Percentiles rank a stretch among this genome's conserved stretches.
These are phyloP conservation scores for Cnidoscolus chayamansa DNA, from an alignment of 441 rosid genomes.

Conservation along the genomic window DNA sequence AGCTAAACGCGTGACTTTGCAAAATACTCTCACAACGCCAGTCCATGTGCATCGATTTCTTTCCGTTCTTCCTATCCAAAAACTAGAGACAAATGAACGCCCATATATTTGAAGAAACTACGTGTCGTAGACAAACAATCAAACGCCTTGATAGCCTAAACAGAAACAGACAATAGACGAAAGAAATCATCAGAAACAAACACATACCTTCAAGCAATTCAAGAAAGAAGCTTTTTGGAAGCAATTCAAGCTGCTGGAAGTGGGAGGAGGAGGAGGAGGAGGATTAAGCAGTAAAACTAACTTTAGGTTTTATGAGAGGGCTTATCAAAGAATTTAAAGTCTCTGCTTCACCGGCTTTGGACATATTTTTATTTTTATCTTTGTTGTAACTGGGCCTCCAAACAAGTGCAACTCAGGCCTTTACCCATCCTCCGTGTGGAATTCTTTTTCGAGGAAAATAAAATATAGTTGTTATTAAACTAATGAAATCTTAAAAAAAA, in stretches of 20 bases:
- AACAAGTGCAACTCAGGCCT: no score
- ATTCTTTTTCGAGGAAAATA: no score
- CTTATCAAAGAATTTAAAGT: no score
- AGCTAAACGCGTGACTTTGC: neutral
- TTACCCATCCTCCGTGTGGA: no score
- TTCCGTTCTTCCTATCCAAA: neutral
- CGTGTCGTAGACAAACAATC: neutral
- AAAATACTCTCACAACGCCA: neutral
- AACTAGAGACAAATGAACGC: neutral
- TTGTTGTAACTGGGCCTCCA: no score
- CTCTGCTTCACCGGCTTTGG: no score
- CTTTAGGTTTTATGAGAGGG: no score
- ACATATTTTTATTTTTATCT: no score
- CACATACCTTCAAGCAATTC: neutral
- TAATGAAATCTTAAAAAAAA: no score
- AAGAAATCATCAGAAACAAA: neutral
- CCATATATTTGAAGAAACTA: neutral
- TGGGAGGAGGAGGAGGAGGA: neutral
- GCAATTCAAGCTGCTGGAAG: neutral
- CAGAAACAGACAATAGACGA: neutral
- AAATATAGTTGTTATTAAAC: no score
- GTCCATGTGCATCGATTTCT: neutral
- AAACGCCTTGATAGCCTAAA: neutral
- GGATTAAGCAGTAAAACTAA: no score
- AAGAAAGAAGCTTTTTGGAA: neutral